Conservation (phyloP, 2,329 filamentous ascomycete genomes). For the Hymenoscyphus repandus region DNA sequence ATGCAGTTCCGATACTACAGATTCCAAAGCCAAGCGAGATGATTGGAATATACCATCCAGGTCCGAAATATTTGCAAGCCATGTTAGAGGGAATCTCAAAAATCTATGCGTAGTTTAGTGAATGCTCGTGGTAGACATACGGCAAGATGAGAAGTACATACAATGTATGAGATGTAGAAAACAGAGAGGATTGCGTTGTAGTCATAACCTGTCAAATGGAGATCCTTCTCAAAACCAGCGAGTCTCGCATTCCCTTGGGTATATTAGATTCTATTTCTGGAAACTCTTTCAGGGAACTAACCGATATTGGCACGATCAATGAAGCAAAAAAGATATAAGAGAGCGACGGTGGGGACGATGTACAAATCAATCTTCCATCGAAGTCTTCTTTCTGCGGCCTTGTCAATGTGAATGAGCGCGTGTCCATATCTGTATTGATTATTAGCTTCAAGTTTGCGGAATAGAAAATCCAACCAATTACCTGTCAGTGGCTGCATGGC, state of each 20-base stretch:
- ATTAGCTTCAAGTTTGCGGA: background rate
- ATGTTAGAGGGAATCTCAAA: constrained; percentile 66
- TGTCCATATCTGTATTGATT: constrained; percentile 36
- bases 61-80: constrained; percentile 64
- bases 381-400: constrained; percentile 50
- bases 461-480: constrained; percentile 5
- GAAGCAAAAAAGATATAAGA: constrained; percentile 69
- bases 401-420: constrained; percentile 49
- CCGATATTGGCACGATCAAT: constrained; percentile 72
- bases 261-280: background rate
- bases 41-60: constrained; percentile 64
- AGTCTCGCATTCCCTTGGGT: constrained; percentile 61
- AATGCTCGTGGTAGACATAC: too few relatives aligned
- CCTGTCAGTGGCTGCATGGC: constrained; percentile 26
- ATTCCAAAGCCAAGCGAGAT: constrained; percentile 59
- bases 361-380: constrained; percentile 60
- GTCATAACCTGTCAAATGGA: constrained; percentile 55
- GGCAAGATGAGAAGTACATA: too few relatives aligned
- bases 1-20: constrained; percentile 59
- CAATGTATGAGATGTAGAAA: constrained; percentile 69
- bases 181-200: constrained; percentile 64
- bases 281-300: constrained; percentile 28
- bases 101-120: constrained; percentile 29
- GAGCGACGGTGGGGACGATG: constrained; percentile 59
- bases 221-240: constrained; percentile 58